A percentile compares a stretch with the other conserved stretches of the same genome.
Conservation (phyloP, 352 stramenopile genomes). For the Phytophthora citrophthora region DNA sequence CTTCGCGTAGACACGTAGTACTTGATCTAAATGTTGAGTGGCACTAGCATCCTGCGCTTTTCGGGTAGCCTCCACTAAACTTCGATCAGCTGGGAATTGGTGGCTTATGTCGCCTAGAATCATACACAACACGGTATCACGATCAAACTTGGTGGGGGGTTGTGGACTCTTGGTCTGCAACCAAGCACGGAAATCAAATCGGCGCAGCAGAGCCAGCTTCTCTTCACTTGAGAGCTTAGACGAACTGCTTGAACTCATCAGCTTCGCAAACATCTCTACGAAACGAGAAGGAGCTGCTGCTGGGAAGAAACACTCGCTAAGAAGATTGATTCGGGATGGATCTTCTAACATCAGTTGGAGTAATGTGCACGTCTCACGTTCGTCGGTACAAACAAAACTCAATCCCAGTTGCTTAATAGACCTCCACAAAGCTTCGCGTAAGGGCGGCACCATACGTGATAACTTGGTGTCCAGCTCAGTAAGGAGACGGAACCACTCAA, state of each 20-base stretch:
- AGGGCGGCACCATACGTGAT: conserved; percentile 77
- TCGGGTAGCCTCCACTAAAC: conserved; percentile 18
- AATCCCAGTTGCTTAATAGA: conserved; percentile 84
- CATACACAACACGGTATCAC: conserved; percentile 82
- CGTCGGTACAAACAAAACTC: conserved; percentile 83
- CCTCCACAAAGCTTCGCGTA: conserved; percentile 84
- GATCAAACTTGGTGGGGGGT: conserved; percentile 77
- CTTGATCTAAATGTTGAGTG: conserved; percentile 43
- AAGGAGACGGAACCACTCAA: conserved; percentile 85
- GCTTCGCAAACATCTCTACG: conserved; percentile 88
- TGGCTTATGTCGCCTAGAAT: conserved; percentile 73
- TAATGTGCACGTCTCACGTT: conserved; percentile 81
- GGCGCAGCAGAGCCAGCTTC: conserved; percentile 69
- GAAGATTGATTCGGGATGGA: conserved; percentile 74
- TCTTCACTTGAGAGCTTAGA: conserved; percentile 75
- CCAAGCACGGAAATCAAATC: conserved; percentile 84
- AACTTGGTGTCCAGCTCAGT: conserved; percentile 85
- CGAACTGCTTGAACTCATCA: conserved; percentile 79
- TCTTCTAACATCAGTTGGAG: conserved; percentile 89
- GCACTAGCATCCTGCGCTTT: conserved; percentile 26
- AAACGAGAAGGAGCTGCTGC: conserved; percentile 74
- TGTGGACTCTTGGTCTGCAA: conserved; percentile 58
- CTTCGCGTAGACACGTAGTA: conserved; percentile 78
- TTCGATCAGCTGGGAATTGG: conserved; percentile 59
- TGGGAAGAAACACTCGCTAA: conserved; percentile 86